Conservation (phyloP, 2,329 filamentous ascomycete species). For the Dothiorella sarmentorum region DNA sequence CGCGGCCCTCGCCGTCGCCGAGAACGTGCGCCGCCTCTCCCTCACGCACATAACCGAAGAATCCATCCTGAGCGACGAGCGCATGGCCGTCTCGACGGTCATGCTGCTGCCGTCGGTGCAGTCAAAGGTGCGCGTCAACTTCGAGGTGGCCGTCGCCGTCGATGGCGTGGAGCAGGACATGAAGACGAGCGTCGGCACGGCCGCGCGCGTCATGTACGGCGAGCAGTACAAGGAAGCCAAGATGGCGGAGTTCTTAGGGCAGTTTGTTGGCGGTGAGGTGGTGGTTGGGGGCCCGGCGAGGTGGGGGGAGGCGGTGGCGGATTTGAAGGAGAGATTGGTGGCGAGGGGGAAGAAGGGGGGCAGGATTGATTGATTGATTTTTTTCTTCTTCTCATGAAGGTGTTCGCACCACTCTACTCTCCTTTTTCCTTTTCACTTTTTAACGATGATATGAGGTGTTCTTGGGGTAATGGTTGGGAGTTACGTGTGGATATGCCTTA, state of each 20-base stretch:
- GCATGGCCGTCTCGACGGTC: slow-evolving; percentile 58
- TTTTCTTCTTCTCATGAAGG: neutral
- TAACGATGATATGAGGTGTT: neutral
- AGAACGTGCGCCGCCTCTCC: slow-evolving; percentile 60
- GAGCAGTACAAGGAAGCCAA: slow-evolving; percentile 73
- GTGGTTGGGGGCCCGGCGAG: slow-evolving; percentile 22
- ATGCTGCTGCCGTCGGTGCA: slow-evolving; percentile 62
- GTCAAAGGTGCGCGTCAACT: slow-evolving; percentile 64
- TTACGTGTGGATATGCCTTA: neutral
- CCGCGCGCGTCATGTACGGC: slow-evolving; percentile 67
- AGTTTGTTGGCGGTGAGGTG: slow-evolving; percentile 45
- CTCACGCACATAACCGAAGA: slow-evolving; percentile 63
- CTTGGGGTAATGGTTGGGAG: neutral
- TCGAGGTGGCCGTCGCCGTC: slow-evolving; percentile 60
- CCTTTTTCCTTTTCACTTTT: neutral
- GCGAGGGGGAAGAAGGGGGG: slow-evolving; percentile 43
- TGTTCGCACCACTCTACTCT: neutral
- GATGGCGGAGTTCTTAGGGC: slow-evolving; percentile 67
- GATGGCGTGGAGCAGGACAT: slow-evolving; percentile 42
- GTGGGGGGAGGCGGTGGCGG: slow-evolving; percentile 44
- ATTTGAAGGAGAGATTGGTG: slow-evolving; percentile 43
- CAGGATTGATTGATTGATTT: slow-evolving; percentile 28
- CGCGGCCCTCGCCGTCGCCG: slow-evolving; percentile 56
- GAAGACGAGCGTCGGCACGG: slow-evolving; percentile 27
- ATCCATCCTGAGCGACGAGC: slow-evolving; percentile 61